These are phyloP conservation scores for Yarrowia galli DNA, from an alignment of 1,139 yeast species.

Conservation along the genomic window DNA sequence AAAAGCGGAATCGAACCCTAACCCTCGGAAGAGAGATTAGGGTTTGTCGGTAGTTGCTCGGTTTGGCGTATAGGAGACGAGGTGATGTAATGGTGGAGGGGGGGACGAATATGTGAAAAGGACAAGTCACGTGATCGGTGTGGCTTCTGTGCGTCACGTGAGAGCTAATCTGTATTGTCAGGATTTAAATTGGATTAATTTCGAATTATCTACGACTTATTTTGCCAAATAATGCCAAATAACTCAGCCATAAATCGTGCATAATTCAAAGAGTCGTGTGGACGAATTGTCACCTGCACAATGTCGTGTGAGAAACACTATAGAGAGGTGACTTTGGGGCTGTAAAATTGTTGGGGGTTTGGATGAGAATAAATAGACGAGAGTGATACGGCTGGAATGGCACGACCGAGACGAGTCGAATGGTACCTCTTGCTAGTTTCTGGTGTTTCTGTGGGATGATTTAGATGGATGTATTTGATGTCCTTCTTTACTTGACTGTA, in stretches of 20 bases:
- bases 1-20: not conserved
- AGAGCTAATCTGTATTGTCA: too few relatives aligned
- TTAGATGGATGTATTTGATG: too few relatives aligned
- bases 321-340: not conserved
- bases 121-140: too few relatives aligned
- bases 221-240: not conserved
- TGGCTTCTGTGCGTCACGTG: too few relatives aligned
- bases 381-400: too few relatives aligned
- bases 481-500: too few relatives aligned
- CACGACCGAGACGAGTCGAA: not conserved
- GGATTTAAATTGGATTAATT: not conserved
- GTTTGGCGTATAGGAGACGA: not conserved
- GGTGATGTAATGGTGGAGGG: not conserved
- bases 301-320: not conserved
- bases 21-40: not conserved
- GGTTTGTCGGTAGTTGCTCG: not conserved
- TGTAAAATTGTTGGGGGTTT: not conserved
- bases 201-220: not conserved
- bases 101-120: not conserved
- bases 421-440: not conserved
- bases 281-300: conserved; percentile 1
- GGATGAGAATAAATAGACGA: too few relatives aligned
- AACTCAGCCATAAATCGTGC: not conserved
- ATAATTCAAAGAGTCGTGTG: not conserved
- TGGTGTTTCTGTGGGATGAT: not conserved